These are phyloP conservation scores for Candida easanensis DNA, from an alignment of 805 yeast species.

Conservation along the genomic window DNA sequence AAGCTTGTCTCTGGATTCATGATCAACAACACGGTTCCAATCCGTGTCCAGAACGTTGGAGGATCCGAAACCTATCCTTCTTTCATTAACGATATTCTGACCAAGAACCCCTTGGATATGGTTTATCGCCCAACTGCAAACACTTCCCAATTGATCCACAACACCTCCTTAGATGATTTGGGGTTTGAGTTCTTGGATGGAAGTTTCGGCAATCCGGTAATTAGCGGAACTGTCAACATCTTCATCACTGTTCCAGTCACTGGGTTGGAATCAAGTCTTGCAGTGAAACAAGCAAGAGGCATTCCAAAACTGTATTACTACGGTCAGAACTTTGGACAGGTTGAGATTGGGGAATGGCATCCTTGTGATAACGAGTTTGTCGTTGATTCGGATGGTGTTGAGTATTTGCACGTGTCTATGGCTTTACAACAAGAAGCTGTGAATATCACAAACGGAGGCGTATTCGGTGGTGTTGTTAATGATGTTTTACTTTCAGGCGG, in stretches of 20 bases:
- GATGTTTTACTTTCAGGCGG: slow-evolving; percentile 40
- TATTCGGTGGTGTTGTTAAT: slow-evolving; percentile 41
- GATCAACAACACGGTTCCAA: slow-evolving; percentile 19
- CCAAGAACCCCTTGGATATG: slow-evolving; percentile 14
- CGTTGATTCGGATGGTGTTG: slow-evolving; percentile 10
- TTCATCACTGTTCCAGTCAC: slow-evolving; percentile 30
- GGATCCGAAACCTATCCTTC: slow-evolving; percentile 22
- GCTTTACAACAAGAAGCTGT: slow-evolving; percentile 41
- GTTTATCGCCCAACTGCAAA: slow-evolving; percentile 16
- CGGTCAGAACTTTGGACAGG: slow-evolving; percentile 40
- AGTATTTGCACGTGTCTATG: slow-evolving; percentile 35
- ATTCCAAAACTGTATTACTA: slow-evolving; percentile 34
- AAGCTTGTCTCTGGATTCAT: slow-evolving; percentile 14
- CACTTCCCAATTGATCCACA: slow-evolving; percentile 28
- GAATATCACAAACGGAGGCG: slow-evolving; percentile 37
- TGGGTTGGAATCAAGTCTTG: slow-evolving; percentile 27
- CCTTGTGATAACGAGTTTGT: slow-evolving; percentile 35
- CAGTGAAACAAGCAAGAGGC: slow-evolving; percentile 8
- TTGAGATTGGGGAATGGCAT: slow-evolving; percentile 45
- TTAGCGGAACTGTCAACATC: slow-evolving; percentile 38
- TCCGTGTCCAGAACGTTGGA: slow-evolving; percentile 19
- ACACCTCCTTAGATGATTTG: slow-evolving; percentile 36
- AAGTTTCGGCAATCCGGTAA: slow-evolving; percentile 32
- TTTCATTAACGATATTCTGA: slow-evolving; percentile 22
- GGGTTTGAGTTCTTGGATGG: slow-evolving; percentile 33